Base-by-base conservation (phyloP, 768 basidiomycete genomes). In the Macrocybe gigantea region DNA sequence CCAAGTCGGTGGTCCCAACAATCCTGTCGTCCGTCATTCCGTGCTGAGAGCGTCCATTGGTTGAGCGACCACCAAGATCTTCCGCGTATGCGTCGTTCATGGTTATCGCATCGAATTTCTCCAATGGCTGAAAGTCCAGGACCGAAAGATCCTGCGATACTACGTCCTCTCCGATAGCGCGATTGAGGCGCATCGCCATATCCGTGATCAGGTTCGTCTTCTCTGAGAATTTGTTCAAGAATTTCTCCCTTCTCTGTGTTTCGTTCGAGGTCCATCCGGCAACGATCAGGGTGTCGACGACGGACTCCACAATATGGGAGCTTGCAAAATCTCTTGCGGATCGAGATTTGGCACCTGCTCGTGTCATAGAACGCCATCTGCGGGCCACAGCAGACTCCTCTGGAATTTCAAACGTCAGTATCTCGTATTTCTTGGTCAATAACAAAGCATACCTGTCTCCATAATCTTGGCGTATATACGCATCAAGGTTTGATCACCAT, bases 261-360 rank as follows among this genome's bases (percentile, higher is more conserved):
- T 38, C 14, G 7, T n/a, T 33, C 6, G 10, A 33, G 5, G 32
- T 14, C 66, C 66, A 67, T 12, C 66, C 66, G 38, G 59, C 54
- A 41, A 65, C 56, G 33, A 50, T 50, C 14, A 65, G 44, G 22
- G 60, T 56, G 33, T 61, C 57, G 30, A 50, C 49, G 37, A 65
- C 14, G 36, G 42, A 42, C 22, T 37, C 36, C 1, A 39, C n/a
- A n/a, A 56, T 14, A 7, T 33, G 14, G 34, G 42, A 46, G n/a
- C 38, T 48, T 14, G 47, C 13, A 13, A 35, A 45, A 33, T 55
- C 37, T 58, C 57, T 38, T 70, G 59, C 64, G 31, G 44, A 45
- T 32, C 55, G 54, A 12, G 50, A 48, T 67, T 53, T 53, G 38
- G 54, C 47, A 35, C 66, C 51, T 8, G 49, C 55, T 43, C 56